phyloP scores from a whole-genome alignment of 2,329 filamentous ascomycete genomes.

The Apiospora koreana region DNA sequence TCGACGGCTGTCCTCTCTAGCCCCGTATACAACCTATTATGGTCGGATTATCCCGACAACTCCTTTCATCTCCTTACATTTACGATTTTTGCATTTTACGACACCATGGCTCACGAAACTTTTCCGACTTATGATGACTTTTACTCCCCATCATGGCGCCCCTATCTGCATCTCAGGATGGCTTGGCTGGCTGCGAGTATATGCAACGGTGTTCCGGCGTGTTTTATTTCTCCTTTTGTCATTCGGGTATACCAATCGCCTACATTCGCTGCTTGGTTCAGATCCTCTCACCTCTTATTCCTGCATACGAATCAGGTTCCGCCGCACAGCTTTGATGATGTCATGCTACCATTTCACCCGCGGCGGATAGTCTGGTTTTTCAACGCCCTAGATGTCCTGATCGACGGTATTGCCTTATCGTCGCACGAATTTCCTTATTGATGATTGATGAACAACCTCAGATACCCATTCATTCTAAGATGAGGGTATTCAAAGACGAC shows the following conservation, averaged over 20 bases:
- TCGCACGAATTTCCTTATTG: slow-evolving; percentile 20
- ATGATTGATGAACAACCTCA: slow-evolving; percentile 33
- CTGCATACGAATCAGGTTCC: neutral
- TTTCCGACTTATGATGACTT: slow-evolving; percentile 22
- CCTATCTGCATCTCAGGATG: slow-evolving; percentile 11
- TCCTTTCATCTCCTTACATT: slow-evolving; percentile 16
- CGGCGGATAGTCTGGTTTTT: neutral
- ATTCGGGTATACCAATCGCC: slow-evolving; percentile 21
- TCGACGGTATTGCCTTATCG: neutral
- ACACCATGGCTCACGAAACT: slow-evolving; percentile 19
- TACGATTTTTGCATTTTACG: neutral
- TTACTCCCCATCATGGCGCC: slow-evolving; percentile 1
- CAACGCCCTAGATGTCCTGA: slow-evolving; percentile 8
- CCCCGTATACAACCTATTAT: neutral
- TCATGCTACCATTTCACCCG: slow-evolving; percentile 12
- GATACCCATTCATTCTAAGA: slow-evolving; percentile 37
- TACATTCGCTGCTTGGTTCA: slow-evolving; percentile 33
- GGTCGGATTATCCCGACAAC: slow-evolving; percentile 17
- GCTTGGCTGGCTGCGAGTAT: slow-evolving; percentile 10
- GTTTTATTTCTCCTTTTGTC: slow-evolving; percentile 20
- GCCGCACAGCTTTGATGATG: slow-evolving; percentile 6
- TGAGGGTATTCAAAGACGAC: slow-evolving; percentile 33
- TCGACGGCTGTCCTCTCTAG: neutral
- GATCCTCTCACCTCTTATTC: slow-evolving; percentile 13
- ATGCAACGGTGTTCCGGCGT: slow-evolving; percentile 27